Evolutionary conservation across 768 basidiomycete species (phyloP), one percentile per base, ranked within the genome.

Genomic region (Kwoniella pini): DNA sequence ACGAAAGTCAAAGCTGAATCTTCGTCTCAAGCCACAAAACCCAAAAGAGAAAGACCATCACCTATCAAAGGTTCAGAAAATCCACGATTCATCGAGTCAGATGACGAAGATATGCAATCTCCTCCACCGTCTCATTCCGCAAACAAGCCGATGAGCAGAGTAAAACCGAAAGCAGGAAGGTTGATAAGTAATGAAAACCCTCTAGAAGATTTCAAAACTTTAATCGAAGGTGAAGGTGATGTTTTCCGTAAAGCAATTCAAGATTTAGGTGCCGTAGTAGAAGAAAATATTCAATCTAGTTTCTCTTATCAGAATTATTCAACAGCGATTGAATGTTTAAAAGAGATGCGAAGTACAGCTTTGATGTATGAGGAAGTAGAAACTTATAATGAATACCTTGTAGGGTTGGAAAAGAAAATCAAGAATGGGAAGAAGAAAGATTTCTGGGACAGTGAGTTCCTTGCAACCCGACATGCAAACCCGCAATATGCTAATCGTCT

Each of bases 121-220:
- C 27, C 38, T 2, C 7, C 33, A 15, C 33, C 33, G 15, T 7
- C 33, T 15, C 33, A 15, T 15, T 31, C 26, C 17, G 17, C 42
- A 43, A 31, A 57, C 19, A 33, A 30, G 24, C 7, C 52, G 49
- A 52, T 65, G 22, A 44, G 51, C 52, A n/a, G 70, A 15, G 83
- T 85, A 7, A 71, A 74, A 60, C 74, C 74, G 17, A 72, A 72
- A 45, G n/a, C 57, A 0, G 89, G 89, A 4, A 81, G 89, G 48
- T 88, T 94, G 53, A 85, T 95, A 38, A 88, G 90, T 9, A 84
- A 82, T 38, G 85, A 86, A 0, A 81, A 82, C 65, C 92, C 92
- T 0, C 80, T 94, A 52, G 80, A 81, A 45, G 92, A 95, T 77
- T 96, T 94, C 80, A 80, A 81, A 61, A 80, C 82, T 68, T 88